Evolutionary conservation across 768 basidiomycete genomes (phyloP), one percentile per base, ranked within the genome.

Genomic region (Fomitopsis serialis): DNA sequence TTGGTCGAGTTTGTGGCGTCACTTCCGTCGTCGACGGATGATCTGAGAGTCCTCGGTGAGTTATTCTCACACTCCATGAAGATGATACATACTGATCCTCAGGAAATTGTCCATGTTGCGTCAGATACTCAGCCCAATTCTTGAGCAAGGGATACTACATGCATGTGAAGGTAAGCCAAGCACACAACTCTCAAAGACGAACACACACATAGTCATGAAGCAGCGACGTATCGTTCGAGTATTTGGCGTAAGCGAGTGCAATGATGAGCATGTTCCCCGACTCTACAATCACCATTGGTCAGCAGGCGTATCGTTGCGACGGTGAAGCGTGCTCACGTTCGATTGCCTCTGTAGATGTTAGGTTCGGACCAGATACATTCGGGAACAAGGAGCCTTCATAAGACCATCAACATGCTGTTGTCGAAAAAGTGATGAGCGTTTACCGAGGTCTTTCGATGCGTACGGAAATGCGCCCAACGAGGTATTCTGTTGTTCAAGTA

Each of bases 251-350:
- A 1, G 70, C 71, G 22, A 56, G 50, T 1, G 54, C 40, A 55
- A 55, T 53, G 40, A 60, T 60, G 23, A 60, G 32, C 59, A 71
- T 72, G 50, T 69, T 69, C 1, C 66, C 68, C 7, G 66, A 60
- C 53, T 71, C 71, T 70, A 8, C 17, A 17, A n/a, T n/a, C n/a
- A n/a, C n/a, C n/a, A 36, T 13, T 11, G n/a, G n/a, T 21, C 56
- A 64, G 29, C 11, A 11, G 5, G 11, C 11, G 29, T 5, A 5
- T 11, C 6, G 11, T 11, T 11, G 11, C 29, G 5, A 11, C 5
- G 29, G 29, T n/a, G 11, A 32, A 11, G 11, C 5, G 15, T 15
- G 22, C 42, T n/a, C 15, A 42, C 42, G 42, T 8, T 42, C 42
- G 17, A 42, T 23, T 5, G 42, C 42, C 42, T 42, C 42, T 6